Conservation (phyloP, 805 yeast genomes). For the Lipomyces starkeyi region DNA sequence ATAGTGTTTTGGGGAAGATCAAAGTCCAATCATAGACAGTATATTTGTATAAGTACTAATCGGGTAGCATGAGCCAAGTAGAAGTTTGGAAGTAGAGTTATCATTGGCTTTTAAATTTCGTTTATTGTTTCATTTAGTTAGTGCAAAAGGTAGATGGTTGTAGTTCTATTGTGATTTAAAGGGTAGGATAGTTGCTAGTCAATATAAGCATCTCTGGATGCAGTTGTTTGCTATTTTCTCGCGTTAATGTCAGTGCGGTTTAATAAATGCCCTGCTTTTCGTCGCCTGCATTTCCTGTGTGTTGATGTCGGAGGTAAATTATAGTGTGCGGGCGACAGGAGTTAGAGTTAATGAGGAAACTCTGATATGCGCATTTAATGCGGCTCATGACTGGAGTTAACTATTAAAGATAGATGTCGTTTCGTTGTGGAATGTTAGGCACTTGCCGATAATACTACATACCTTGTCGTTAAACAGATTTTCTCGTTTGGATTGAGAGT, state of each 20-base stretch:
- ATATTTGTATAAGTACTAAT: constrained; percentile 1
- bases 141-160: background rate
- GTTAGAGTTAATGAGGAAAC: no score
- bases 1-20: constrained; percentile 30
- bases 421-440: no score
- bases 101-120: background rate
- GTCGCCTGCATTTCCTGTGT: background rate
- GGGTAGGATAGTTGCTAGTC: background rate
- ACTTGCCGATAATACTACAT: no score
- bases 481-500: no score
- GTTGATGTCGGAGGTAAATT: background rate
- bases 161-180: background rate
- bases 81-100: background rate
- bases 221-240: background rate
- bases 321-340: background rate
- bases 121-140: background rate
- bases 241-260: background rate
- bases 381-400: no score
- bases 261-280: background rate
- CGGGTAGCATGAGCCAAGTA: background rate
- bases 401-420: no score
- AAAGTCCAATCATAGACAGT: background rate
- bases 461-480: no score
- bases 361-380: no score
- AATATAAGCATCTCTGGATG: background rate